A percentile compares a stretch with the other conserved stretches of the same genome.
Evolutionary conservation across 306 rosid species (phyloP).

Genomic region (Fagus crenata): DNA sequence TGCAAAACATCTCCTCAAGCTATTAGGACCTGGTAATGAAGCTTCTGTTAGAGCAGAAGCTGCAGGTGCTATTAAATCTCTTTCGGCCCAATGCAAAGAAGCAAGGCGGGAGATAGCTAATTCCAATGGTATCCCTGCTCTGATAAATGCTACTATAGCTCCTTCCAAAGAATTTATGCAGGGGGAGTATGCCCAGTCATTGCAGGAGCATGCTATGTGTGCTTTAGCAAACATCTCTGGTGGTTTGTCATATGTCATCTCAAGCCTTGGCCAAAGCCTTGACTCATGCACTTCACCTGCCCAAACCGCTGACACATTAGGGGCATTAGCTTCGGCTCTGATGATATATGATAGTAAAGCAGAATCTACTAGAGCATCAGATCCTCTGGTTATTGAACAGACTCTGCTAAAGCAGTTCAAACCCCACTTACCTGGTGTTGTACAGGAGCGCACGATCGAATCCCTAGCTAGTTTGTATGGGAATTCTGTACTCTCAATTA

Average conservation of each 20-base stretch:
- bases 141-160: conserved; percentile 98
- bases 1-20: conserved; percentile 84
- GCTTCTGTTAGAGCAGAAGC: conserved; percentile 97
- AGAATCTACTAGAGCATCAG: conserved; percentile 82
- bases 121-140: conserved; percentile 84
- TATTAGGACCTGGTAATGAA: conserved; percentile 88
- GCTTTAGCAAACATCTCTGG: conserved; percentile 99
- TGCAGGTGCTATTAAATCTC: conserved; percentile 93
- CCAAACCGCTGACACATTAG: conserved; percentile 91
- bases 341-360: conserved; percentile 92
- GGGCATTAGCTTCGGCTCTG: conserved; percentile 97
- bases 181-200: conserved; percentile 95
- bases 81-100: conserved; percentile 91
- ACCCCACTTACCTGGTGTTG: conserved; percentile 73
- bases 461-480: conserved; percentile 97
- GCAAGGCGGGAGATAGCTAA: conserved; percentile 91
- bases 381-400: conserved; percentile 73
- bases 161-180: conserved; percentile 99
- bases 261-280: conserved; percentile 99
- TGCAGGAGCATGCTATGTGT: conserved; percentile 99
- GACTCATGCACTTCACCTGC: conserved; percentile 87
- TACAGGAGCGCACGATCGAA: conserved; percentile 93
- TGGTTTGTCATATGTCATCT: conserved; percentile 89
- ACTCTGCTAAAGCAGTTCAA: conserved; percentile 82
- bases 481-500: conserved; percentile 63